Percentiles rank a stretch among this genome's conserved stretches.
Evolutionary conservation across 2,329 filamentous ascomycete species (phyloP).

Genomic region (Sporothrix humicola): DNA sequence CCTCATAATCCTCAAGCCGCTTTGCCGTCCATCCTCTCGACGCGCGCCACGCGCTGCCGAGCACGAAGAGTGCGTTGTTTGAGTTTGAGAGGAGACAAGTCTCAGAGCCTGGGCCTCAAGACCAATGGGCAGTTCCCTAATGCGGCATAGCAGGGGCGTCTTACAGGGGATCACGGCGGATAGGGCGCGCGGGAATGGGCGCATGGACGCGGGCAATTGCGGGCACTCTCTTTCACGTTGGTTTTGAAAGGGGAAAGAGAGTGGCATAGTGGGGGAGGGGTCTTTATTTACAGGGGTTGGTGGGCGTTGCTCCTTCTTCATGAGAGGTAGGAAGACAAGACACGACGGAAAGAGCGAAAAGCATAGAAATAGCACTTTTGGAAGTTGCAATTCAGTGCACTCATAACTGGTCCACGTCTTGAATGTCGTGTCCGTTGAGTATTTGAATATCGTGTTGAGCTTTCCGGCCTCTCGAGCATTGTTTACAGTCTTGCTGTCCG

Average conservation of each 20-base stretch:
- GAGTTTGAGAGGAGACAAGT: background rate
- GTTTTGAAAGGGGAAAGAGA: background rate
- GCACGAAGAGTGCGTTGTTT: background rate
- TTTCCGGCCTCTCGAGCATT: too few relatives aligned
- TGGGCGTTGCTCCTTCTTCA: background rate
- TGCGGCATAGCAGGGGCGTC: background rate
- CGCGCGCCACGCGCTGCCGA: slow-evolving; percentile 6
- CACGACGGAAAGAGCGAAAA: too few relatives aligned
- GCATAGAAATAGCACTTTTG: too few relatives aligned
- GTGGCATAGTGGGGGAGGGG: background rate
- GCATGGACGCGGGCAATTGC: background rate
- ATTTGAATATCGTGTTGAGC: too few relatives aligned
- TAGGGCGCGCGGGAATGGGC: background rate
- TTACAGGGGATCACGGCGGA: background rate
- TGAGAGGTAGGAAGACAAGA: too few relatives aligned
- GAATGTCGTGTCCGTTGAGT: too few relatives aligned
- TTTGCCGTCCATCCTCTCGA: background rate
- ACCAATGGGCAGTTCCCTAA: slow-evolving; percentile 17
- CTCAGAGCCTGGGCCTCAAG: background rate
- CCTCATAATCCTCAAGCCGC: background rate
- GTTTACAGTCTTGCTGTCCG: background rate
- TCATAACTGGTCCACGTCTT: too few relatives aligned
- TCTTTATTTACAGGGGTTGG: background rate
- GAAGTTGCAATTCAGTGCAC: too few relatives aligned
- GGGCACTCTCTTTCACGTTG: background rate